Conservation (phyloP, 176 grass and related monocot genomes). For the Carex scoparia region DNA sequence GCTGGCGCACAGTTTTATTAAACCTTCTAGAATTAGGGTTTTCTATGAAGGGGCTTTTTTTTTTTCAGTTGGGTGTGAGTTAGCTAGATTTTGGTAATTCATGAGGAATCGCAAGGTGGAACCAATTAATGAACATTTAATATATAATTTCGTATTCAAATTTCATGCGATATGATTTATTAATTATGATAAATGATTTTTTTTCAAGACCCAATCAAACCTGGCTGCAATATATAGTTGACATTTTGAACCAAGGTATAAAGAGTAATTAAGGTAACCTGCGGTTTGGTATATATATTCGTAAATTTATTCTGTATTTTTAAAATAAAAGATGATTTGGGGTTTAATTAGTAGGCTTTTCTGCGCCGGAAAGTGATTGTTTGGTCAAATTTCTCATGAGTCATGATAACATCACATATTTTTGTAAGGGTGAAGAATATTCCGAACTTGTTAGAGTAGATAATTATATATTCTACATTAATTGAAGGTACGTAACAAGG, state of each 20-base stretch:
- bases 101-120: neutral
- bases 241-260: neutral
- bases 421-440: neutral
- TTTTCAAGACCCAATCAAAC: neutral
- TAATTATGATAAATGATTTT: neutral
- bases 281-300: neutral
- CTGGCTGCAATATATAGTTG: neutral
- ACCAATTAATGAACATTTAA: neutral
- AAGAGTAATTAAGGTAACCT: neutral
- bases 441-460: neutral
- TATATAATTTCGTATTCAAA: neutral
- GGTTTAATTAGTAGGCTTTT: neutral
- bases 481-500: neutral
- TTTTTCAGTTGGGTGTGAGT: neutral
- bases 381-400: neutral
- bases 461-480: neutral
- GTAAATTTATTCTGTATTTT: neutral
- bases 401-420: neutral
- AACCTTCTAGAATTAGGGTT: constrained; percentile 15
- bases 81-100: neutral
- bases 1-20: constrained; percentile 50
- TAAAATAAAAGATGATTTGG: neutral
- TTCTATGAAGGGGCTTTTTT: neutral
- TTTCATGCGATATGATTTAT: neutral
- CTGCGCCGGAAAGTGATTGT: neutral